Conservation (phyloP, 2,329 filamentous ascomycete genomes). For the Truncatella angustata region DNA sequence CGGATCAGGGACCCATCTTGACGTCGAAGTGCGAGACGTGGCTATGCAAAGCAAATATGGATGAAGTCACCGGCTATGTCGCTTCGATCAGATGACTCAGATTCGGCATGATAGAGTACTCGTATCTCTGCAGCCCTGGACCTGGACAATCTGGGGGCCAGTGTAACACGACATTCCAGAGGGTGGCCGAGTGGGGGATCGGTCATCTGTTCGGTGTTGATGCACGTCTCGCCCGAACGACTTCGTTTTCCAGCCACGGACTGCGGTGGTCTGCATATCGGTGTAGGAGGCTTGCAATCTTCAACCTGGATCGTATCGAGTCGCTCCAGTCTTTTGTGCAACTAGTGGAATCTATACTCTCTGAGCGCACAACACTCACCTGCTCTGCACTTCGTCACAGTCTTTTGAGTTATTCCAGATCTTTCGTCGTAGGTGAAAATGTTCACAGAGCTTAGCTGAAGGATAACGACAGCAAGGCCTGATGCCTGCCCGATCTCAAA, state of each 20-base stretch:
- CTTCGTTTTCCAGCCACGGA: not conserved
- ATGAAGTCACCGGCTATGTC: conserved; percentile 29
- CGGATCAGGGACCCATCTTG: not conserved
- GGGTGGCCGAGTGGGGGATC: conserved; percentile 1
- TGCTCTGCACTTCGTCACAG: no score
- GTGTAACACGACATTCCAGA: conserved; percentile 1
- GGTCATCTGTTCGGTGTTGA: not conserved
- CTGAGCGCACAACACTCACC: no score
- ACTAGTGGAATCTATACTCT: no score
- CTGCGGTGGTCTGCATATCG: not conserved
- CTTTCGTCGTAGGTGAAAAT: no score
- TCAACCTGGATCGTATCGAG: no score
- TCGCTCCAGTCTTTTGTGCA: no score
- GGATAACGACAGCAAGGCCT: no score
- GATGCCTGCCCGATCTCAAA: no score
- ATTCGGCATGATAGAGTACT: conserved; percentile 16
- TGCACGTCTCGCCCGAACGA: conserved; percentile 1
- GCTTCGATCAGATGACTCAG: conserved; percentile 28
- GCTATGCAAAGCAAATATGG: conserved; percentile 22
- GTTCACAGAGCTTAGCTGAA: no score
- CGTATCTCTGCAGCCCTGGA: conserved; percentile 6
- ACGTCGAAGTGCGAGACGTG: not conserved
- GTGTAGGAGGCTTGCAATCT: not conserved
- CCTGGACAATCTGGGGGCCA: not conserved
- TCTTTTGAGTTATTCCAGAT: no score